Evolutionary conservation across 139 green algal species (phyloP).

Genomic region (Deuterostichococcus epilithicus): DNA sequence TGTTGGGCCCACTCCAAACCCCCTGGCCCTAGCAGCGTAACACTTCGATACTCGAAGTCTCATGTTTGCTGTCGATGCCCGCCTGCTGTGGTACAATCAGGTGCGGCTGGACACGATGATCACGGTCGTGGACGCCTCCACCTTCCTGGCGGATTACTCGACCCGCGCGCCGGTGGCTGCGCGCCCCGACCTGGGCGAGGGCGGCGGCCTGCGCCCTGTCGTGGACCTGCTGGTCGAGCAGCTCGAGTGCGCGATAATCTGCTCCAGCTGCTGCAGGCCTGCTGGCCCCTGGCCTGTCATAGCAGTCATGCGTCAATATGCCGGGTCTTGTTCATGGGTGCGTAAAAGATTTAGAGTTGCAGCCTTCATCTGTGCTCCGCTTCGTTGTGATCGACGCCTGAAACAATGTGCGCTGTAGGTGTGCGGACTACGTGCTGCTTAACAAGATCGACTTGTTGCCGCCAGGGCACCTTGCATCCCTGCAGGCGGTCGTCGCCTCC

Average conservation of each 20-base stretch:
- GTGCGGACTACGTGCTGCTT: slow-evolving; percentile 83
- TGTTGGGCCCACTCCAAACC: no score
- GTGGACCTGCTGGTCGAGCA: slow-evolving; percentile 92
- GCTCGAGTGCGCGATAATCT: slow-evolving; percentile 50
- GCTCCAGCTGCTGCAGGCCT: no score
- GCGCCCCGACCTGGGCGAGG: slow-evolving; percentile 85
- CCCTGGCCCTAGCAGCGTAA: no score
- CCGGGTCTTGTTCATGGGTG: no score
- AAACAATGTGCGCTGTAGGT: slow-evolving; percentile 19
- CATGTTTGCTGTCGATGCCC: no score
- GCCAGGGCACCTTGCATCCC: slow-evolving; percentile 41
- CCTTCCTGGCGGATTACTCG: slow-evolving; percentile 79
- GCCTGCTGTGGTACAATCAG: no score
- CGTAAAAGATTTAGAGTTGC: no score
- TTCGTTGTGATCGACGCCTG: not conserved
- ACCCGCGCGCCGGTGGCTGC: slow-evolving; percentile 54
- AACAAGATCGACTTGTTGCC: slow-evolving; percentile 83
- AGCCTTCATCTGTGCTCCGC: not conserved
- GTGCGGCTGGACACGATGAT: slow-evolving; percentile 82
- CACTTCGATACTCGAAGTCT: no score
- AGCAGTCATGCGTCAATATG: no score
- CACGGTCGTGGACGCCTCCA: slow-evolving; percentile 74
- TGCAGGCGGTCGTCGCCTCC: slow-evolving; percentile 63
- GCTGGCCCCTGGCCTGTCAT: no score
- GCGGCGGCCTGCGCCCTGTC: slow-evolving; percentile 76